Base-by-base conservation (phyloP, 108 stramenopile genomes). In the Skeletonema costatum region DNA sequence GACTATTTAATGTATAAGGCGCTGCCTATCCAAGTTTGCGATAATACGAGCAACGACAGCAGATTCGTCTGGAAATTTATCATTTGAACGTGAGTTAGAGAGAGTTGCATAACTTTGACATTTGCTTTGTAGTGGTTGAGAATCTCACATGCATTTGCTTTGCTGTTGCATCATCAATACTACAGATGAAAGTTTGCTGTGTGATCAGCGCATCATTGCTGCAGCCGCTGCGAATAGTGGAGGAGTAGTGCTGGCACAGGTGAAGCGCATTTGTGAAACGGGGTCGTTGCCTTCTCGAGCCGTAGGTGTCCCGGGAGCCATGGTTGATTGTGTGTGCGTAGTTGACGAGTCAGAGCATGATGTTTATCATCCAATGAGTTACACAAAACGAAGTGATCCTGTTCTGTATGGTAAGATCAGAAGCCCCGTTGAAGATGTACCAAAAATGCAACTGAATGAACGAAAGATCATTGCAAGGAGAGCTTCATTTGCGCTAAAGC, bases 21-120 rank as follows among this genome's bases (percentile, higher is more conserved):
- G 6, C 51, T 95, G 21, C 90, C 90, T 13, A 90, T 95, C 35
- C 65, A 95, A 53, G 89, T 95, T 95, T 10, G 89, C 87, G 7
- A 87, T 95, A 41, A 91, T 95, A 32, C 81, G 90, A 19, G 93
- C 87, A 68, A 95, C 93, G 19, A 90, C 93, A 17, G 93, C 89
- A 9, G 93, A 95, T 80, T 58, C 84, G 13, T 53, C 71, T 42
- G 93, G 93, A 10, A 95, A 95, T 53, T 68, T 95, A 42, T 73
- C 91, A 17, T 76, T 91, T 38, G 93, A 95, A 68, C 86, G 90
- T 62, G 91, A 95, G 64, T 41, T 41, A 41, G 39, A 12, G 25
- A 41, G 39, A 41, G 39, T 41, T 41, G 11, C 39, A 2, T 36
- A 36, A 6, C 36, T 36, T 36, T 36, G 36, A 36, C 12, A 11